A percentile compares a stretch with the other conserved stretches of the same genome.
These are phyloP conservation scores for Salvia rosmarinus DNA, from an alignment of 257 asterid genomes.

Conservation along the genomic window DNA sequence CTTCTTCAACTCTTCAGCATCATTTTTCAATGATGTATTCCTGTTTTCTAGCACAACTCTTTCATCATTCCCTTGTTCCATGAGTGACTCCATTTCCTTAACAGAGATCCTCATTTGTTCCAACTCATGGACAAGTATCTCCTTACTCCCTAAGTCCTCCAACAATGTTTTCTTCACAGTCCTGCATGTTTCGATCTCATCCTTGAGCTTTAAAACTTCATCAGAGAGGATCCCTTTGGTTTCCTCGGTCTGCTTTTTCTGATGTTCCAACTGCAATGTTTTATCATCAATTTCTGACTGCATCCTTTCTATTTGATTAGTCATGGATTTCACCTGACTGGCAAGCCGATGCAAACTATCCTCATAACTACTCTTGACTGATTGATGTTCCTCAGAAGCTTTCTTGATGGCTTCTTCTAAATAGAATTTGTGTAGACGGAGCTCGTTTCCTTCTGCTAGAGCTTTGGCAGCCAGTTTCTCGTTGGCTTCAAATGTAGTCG, in stretches of 20 bases:
- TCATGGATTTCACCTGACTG: slow-evolving; percentile 47
- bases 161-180: slow-evolving; percentile 44
- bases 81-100: slow-evolving; percentile 50
- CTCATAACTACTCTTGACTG: slow-evolving; percentile 47
- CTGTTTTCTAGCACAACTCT: slow-evolving; percentile 52
- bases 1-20: slow-evolving; percentile 46
- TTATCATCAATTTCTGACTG: slow-evolving; percentile 55
- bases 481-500: slow-evolving; percentile 79
- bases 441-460: slow-evolving; percentile 73
- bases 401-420: slow-evolving; percentile 63
- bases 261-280: slow-evolving; percentile 47
- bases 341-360: slow-evolving; percentile 56
- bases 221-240: slow-evolving; percentile 45
- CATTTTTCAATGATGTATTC: slow-evolving; percentile 42
- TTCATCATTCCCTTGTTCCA: slow-evolving; percentile 52
- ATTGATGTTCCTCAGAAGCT: slow-evolving; percentile 60
- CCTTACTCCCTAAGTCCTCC: slow-evolving; percentile 49
- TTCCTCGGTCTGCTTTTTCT: slow-evolving; percentile 53
- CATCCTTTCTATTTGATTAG: slow-evolving; percentile 45
- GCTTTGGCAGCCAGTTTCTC: slow-evolving; percentile 85
- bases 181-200: slow-evolving; percentile 45
- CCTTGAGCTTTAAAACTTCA: slow-evolving; percentile 57
- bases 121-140: slow-evolving; percentile 46
- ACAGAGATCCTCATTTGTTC: slow-evolving; percentile 48
- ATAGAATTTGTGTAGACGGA: slow-evolving; percentile 56